Percentiles rank a stretch among this genome's conserved stretches.
phyloP scores from a whole-genome alignment of 495 filamentous ascomycete species.

The Tuber melanosporum region DNA sequence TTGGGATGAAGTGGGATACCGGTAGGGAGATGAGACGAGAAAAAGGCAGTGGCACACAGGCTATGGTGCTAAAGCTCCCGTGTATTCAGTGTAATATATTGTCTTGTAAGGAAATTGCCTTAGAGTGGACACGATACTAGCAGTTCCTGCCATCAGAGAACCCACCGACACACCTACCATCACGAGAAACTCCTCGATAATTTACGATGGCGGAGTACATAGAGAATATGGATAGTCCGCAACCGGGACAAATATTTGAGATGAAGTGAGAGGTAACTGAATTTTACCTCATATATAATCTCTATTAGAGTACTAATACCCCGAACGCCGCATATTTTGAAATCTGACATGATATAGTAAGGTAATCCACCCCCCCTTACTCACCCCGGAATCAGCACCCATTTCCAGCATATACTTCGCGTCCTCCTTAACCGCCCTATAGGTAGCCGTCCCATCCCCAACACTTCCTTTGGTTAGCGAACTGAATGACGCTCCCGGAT shows the following conservation, averaged over 20 bases:
- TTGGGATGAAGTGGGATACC: background rate
- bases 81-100: background rate
- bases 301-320: background rate
- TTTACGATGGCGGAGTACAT: background rate
- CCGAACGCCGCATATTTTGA: background rate
- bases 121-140: background rate
- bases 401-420: slow-evolving; percentile 13
- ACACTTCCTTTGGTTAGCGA: slow-evolving; percentile 14
- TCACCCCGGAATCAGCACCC: background rate
- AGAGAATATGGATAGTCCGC: background rate
- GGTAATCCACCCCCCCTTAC: background rate
- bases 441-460: slow-evolving; percentile 17
- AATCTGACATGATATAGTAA: background rate
- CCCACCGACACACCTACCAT: background rate
- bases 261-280: background rate
- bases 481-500: slow-evolving; percentile 7
- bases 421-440: slow-evolving; percentile 19
- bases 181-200: background rate
- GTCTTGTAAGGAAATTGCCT: background rate
- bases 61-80: background rate
- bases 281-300: background rate
- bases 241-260: background rate
- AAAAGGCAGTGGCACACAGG: background rate
- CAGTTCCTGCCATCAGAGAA: background rate
- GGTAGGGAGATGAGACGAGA: background rate